These are phyloP conservation scores for Sistotremastrum suecicum DNA, from an alignment of 768 basidiomycete species.

Conservation along the genomic window DNA sequence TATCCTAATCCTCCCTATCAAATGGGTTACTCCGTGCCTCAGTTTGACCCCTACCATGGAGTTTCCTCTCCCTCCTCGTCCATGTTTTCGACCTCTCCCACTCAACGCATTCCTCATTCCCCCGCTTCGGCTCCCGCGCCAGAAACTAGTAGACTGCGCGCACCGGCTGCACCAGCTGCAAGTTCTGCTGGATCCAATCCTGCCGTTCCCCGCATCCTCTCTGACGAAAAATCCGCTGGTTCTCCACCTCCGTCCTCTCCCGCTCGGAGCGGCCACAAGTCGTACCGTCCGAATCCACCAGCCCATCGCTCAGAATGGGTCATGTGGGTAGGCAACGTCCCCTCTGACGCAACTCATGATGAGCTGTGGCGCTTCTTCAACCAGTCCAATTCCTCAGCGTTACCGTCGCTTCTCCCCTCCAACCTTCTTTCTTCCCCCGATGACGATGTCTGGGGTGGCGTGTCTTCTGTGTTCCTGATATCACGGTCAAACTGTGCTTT, in stretches of 20 bases:
- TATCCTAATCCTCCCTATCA: conserved; percentile 2
- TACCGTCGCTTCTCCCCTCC: not conserved
- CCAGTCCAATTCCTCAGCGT: conserved; percentile 8
- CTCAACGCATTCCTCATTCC: not conserved
- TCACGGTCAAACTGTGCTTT: conserved; percentile 93
- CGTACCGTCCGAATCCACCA: conserved; percentile 60
- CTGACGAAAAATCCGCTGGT: not conserved
- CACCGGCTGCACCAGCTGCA: not conserved
- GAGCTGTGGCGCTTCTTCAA: conserved; percentile 83
- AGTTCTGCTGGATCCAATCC: not conserved
- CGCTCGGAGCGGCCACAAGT: not conserved
- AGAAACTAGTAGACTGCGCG: not conserved
- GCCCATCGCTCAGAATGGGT: conserved; percentile 79
- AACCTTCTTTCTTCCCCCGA: not conserved
- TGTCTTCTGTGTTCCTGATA: conserved; percentile 83
- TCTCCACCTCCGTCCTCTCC: conserved; percentile 1
- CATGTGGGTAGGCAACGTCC: conserved; percentile 94
- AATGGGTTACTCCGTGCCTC: not conserved
- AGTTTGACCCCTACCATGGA: conserved; percentile 1
- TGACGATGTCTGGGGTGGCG: conserved; percentile 29
- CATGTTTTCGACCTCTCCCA: not conserved
- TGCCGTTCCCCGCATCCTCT: conserved; percentile 1
- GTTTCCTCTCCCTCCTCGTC: not conserved
- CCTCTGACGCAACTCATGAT: conserved; percentile 65
- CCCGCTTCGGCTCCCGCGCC: not conserved